Percentiles rank a stretch among this genome's conserved stretches.
Evolutionary conservation across 495 filamentous ascomycete genomes (phyloP).

Genomic region (Bombardia bombarda): DNA sequence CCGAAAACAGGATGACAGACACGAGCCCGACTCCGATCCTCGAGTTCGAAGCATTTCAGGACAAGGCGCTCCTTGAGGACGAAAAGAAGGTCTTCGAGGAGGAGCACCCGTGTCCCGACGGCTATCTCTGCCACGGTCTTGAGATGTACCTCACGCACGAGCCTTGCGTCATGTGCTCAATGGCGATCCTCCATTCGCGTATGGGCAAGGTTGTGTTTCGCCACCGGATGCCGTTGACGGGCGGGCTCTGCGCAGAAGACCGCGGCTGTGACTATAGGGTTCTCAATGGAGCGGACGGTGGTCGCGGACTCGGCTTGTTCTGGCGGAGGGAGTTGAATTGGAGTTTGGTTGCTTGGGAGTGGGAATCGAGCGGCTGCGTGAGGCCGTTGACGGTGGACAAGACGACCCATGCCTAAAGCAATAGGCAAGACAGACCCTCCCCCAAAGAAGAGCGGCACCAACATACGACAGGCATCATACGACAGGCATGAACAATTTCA

Average conservation of each 20-base stretch:
- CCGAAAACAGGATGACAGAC: conserved; percentile 26
- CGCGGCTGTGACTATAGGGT: conserved; percentile 27
- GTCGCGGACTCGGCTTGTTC: conserved; percentile 71
- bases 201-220: conserved; percentile 79
- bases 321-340: conserved; percentile 94
- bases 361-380: conserved; percentile 36
- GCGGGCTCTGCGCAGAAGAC: conserved; percentile 46
- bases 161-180: conserved; percentile 91
- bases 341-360: conserved; percentile 83
- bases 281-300: conserved; percentile 28
- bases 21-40: conserved; percentile 18
- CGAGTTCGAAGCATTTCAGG: conserved; percentile 41
- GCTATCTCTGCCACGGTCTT: conserved; percentile 89
- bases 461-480: too few species aligned
- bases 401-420: conserved; percentile 24
- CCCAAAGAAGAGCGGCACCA: too few species aligned
- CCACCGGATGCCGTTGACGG: conserved; percentile 51
- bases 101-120: conserved; percentile 47
- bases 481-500: too few species aligned
- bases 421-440: not conserved
- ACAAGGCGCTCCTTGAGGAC: conserved; percentile 30
- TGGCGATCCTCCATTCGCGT: conserved; percentile 88
- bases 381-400: conserved; percentile 26
- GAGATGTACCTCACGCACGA: conserved; percentile 91
- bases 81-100: conserved; percentile 34